Evolutionary conservation across 768 basidiomycete species (phyloP), one percentile per base, ranked within the genome.

Genomic region (Panaeolus cyanescens): DNA sequence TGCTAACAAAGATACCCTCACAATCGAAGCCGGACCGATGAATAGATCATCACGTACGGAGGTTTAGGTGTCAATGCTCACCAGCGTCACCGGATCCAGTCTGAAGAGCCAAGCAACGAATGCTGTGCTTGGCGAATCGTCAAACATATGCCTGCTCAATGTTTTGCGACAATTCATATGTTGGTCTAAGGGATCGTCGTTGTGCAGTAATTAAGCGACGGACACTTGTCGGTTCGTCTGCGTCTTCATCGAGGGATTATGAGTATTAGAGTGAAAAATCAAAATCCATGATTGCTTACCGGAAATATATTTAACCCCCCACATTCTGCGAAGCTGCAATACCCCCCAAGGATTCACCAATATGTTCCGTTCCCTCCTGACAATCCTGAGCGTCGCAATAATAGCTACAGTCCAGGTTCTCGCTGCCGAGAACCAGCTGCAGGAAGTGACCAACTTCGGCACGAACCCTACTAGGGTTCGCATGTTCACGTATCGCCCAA

Each of bases 351-450:
- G 30, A 6, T 42, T 50, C 25, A 28, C 45, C 45, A 50, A 25
- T n/a, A 12, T 12, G 25, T 58, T 58, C 10, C 36, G 28, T 15
- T 28, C 56, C 19, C 36, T 58, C 36, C 12, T 58, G 3, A 42
- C 37, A 32, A 10, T 28, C 28, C 9, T 58, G 2, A 58, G 13
- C 25, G 20, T 58, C 10, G 37, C 56, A 28, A 31, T 67, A 15
- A 53, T 58, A 5, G 66, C 65, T 5, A 13, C 13, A 20, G 45
- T 50, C n/a, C 22, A 50, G 22, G 45, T 28, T 12, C 25, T 50
- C 10, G 45, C 45, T 4, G 45, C 45, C 45, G 9, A 50, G 45
- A 50, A 50, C 45, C 45, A 50, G 15, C 12, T 50, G 10, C 45
- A 50, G 45, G 45, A 50, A 28, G 45, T 50, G 10, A 50, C 45